phyloP scores from a whole-genome alignment of 306 rosid species.

The Medicago ruthenica region DNA sequence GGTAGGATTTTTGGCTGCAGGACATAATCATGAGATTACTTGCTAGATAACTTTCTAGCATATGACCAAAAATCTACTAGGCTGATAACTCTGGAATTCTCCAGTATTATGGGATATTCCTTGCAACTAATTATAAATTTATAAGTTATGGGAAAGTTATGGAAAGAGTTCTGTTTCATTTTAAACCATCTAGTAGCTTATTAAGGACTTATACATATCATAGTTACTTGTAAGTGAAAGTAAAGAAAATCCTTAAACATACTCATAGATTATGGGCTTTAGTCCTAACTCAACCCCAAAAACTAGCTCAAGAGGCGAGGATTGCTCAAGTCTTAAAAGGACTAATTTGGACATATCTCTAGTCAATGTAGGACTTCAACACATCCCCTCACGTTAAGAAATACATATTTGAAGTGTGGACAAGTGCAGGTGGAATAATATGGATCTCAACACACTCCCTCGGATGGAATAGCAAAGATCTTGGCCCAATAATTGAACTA shows the following conservation, averaged over 20 bases:
- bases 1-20: slow-evolving; percentile 10
- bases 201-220: not conserved
- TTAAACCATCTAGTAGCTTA: not conserved
- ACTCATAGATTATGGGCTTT: not conserved
- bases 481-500: not conserved
- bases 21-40: slow-evolving; percentile 5
- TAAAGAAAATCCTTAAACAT: slow-evolving; percentile 11
- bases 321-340: not conserved
- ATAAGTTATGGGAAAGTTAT: not conserved
- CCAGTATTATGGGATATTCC: slow-evolving; percentile 4
- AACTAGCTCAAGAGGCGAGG: not conserved
- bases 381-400: not conserved
- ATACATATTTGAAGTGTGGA: not conserved
- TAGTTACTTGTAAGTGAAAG: slow-evolving; percentile 18
- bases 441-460: not conserved
- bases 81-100: slow-evolving; percentile 8
- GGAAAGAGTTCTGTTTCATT: slow-evolving; percentile 7
- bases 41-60: slow-evolving; percentile 7
- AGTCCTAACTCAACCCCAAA: not conserved
- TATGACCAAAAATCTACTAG: not conserved
- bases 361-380: not conserved
- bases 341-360: slow-evolving; percentile 4
- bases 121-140: slow-evolving; percentile 17
- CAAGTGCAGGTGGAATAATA: not conserved
- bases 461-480: not conserved